Evolutionary conservation across 768 basidiomycete genomes (phyloP), one percentile per base, ranked within the genome.

Genomic region (Tricholoma terreum): DNA sequence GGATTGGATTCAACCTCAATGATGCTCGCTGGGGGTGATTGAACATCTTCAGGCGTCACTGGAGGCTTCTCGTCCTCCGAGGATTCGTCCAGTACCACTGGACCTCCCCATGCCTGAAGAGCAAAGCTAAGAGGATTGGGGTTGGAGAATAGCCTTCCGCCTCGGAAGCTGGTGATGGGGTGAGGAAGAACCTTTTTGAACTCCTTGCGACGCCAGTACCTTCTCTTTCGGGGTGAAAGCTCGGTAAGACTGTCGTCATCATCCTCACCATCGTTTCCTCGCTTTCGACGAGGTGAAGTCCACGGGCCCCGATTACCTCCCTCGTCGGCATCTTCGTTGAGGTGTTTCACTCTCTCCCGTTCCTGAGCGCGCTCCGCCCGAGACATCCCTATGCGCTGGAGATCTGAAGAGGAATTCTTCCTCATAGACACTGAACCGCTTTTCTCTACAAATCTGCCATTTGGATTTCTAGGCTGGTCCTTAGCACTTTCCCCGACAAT

Each of bases 391-490:
- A 56, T 54, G 35, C 50, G 52, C 36, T 36, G 31, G 22, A 38
- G 12, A 17, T 45, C 52, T 42, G 57, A 17, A 43, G 42, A 38
- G 15, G 38, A 54, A 12, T 56, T 67, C 65, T 69, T 77, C 63
- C 77, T 74, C 58, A 73, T 65, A 55, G 71, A 43, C n/a, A 19
- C 15, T 7, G 40, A 75, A 63, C 71, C 73, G 34, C 72, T 75
- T 67, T 87, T 87, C 73, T 81, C 84, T 34, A 85, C 85, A 61
- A 89, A 89, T 15, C 85, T 77, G 42, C 87, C 87, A 60, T 88
- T 87, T 15, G 70, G 71, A 52, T 83, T 80, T 56, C 87, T 77
- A 2, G 87, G 87, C 63, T 89, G 87, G 10, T 71, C 67, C 55
- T 71, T 77, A 31, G 67, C 57, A 40, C 61, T 60, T 42, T 71